These are phyloP conservation scores for Magnusiomyces paraingens DNA, from an alignment of 1,139 yeast genomes.

Conservation along the genomic window DNA sequence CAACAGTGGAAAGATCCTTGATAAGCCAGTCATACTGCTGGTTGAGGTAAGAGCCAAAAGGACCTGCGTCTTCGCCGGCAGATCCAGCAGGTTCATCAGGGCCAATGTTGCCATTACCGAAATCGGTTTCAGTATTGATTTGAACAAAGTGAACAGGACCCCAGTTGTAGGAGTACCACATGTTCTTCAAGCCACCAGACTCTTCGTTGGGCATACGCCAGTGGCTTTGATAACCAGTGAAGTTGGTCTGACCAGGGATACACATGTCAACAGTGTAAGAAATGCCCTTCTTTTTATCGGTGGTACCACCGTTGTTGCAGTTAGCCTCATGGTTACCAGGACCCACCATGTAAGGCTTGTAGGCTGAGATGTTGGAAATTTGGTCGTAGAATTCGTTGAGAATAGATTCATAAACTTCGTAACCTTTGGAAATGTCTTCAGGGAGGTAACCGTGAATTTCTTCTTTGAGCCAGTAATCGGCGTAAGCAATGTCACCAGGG, in stretches of 20 bases:
- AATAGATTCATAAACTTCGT: slow-evolving; percentile 22
- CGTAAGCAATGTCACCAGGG: slow-evolving; percentile 30
- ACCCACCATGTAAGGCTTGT: slow-evolving; percentile 28
- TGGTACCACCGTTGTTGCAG: slow-evolving; percentile 27
- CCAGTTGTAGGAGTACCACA: slow-evolving; percentile 32
- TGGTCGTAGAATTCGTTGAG: slow-evolving; percentile 25
- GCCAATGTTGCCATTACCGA: slow-evolving; percentile 24
- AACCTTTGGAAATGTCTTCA: slow-evolving; percentile 13
- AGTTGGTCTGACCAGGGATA: slow-evolving; percentile 23
- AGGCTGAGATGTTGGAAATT: slow-evolving; percentile 22
- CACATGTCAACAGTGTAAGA: slow-evolving; percentile 21
- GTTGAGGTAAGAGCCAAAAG: slow-evolving; percentile 23
- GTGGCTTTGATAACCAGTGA: slow-evolving; percentile 26
- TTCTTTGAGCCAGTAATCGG: slow-evolving; percentile 29
- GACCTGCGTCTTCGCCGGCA: slow-evolving; percentile 22
- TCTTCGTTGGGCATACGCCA: slow-evolving; percentile 26
- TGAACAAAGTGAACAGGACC: slow-evolving; percentile 30
- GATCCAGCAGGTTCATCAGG: slow-evolving; percentile 26
- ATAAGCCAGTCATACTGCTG: slow-evolving; percentile 36
- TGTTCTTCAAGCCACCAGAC: slow-evolving; percentile 23
- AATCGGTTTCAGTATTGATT: slow-evolving; percentile 30
- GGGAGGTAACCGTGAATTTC: slow-evolving; percentile 20
- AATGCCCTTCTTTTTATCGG: slow-evolving; percentile 10
- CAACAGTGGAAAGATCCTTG: slow-evolving; percentile 38
- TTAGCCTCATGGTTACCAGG: slow-evolving; percentile 31